Evolutionary conservation across 2,329 filamentous ascomycete species (phyloP), one percentile per base, ranked within the genome.

Genomic region (Alternaria infectoria): DNA sequence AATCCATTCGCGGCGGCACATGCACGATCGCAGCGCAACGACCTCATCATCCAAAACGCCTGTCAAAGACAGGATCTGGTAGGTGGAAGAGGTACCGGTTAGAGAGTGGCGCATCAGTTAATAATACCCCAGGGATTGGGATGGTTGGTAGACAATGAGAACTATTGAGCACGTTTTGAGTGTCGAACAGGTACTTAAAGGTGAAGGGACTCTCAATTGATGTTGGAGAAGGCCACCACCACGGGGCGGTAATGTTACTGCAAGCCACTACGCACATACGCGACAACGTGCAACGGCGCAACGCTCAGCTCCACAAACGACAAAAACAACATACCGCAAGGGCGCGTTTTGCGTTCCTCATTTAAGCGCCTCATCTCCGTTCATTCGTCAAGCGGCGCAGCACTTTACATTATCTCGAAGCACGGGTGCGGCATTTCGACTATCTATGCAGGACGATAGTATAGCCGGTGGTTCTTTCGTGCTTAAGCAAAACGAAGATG

Each of bases 81-180:
- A 40, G 36, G 17, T 40, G 36, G n/a, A 40, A 40, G 36, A 40
- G 36, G 36, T 40, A 17, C 36, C 4, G 4, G 9, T 40, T 40
- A 17, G 36, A 17, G 36, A 40, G 36, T 40, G 36, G 36, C 17
- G 54, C 26, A 45, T 55, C 52, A n/a, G 23, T 40, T 40, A 6
- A 40, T 19, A 12, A 36, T 23, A 23, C 28, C 28, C 49, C 49
- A 36, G 12, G 13, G 19, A 17, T 36, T 6, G 17, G 28, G 28
- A 32, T 51, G 21, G 49, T 30, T 30, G 26, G 17, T 45, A 40
- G 23, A 30, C 10, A 30, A 32, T 32, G 49, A 59, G 49, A 32
- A 40, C 6, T n/a, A 43, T 44, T 54, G 55, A 62, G 44, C 60
- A 54, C 17, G 19, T 59, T 54, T 51, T 19, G 32, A 54, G 25